These are phyloP conservation scores for Neofusicoccum sp. DNA, from an alignment of 2,329 filamentous ascomycete genomes.

Conservation along the genomic window DNA sequence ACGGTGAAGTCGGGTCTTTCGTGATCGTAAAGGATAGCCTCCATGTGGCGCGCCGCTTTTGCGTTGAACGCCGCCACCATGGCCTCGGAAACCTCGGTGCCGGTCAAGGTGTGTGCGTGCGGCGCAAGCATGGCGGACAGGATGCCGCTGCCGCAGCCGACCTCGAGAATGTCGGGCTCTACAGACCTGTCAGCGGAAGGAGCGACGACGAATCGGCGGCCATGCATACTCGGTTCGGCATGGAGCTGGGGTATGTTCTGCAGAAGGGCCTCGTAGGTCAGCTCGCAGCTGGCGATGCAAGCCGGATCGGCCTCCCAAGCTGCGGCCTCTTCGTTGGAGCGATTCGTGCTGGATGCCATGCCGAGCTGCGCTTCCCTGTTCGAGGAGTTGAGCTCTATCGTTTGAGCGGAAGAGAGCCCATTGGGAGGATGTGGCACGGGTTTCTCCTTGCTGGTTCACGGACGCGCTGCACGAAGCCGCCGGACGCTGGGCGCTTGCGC, in stretches of 20 bases:
- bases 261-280: constrained; percentile 49
- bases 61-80: constrained; percentile 53
- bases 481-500: background rate
- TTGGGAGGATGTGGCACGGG: background rate
- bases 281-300: constrained; percentile 46
- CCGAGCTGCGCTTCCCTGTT: background rate
- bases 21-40: constrained; percentile 48
- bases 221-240: constrained; percentile 21
- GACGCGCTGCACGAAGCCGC: background rate
- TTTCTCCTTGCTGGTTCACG: background rate
- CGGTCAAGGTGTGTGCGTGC: constrained; percentile 48
- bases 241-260: constrained; percentile 35
- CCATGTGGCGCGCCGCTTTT: constrained; percentile 50
- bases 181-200: background rate
- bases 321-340: constrained; percentile 56
- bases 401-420: background rate
- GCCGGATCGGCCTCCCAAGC: constrained; percentile 55
- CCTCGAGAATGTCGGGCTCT: constrained; percentile 52
- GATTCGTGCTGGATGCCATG: constrained; percentile 36
- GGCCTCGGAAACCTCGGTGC: constrained; percentile 54
- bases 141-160: constrained; percentile 58
- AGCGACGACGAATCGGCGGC: background rate
- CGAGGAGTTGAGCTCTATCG: background rate
- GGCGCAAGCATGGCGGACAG: constrained; percentile 53
- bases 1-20: constrained; percentile 40